phyloP scores from a whole-genome alignment of 495 filamentous ascomycete genomes.

The Penicillium chermesinum region DNA sequence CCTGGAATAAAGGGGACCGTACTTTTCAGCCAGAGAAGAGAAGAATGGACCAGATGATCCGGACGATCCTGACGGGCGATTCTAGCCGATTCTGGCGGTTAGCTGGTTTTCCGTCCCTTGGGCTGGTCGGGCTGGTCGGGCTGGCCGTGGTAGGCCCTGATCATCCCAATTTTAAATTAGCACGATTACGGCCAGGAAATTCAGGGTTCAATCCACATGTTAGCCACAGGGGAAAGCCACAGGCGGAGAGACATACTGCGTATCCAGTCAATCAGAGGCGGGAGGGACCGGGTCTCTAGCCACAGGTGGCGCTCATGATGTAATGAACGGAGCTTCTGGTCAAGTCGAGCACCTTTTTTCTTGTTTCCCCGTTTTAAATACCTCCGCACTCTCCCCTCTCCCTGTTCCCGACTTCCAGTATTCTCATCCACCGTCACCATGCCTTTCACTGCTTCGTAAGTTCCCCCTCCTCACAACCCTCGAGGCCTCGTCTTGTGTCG shows the following conservation, averaged over 20 bases:
- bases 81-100: no score
- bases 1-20: background rate
- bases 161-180: constrained; percentile 1
- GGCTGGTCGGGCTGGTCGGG: no score
- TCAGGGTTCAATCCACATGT: background rate
- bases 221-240: background rate
- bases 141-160: no score
- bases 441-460: constrained; percentile 63
- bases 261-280: background rate
- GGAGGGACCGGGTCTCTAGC: background rate
- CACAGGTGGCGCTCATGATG: constrained; percentile 22
- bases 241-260: background rate
- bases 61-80: no score
- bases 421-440: constrained; percentile 33
- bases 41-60: no score
- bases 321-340: constrained; percentile 12
- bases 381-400: constrained; percentile 13
- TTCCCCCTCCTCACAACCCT: constrained; percentile 6
- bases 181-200: background rate
- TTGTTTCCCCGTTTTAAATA: constrained; percentile 17
- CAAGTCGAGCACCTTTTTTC: no score
- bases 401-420: constrained; percentile 6
- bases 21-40: no score
- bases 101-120: background rate
- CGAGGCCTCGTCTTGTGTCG: background rate